Evolutionary conservation across 2,329 filamentous ascomycete species (phyloP).

Genomic region (Huntiella decipiens): DNA sequence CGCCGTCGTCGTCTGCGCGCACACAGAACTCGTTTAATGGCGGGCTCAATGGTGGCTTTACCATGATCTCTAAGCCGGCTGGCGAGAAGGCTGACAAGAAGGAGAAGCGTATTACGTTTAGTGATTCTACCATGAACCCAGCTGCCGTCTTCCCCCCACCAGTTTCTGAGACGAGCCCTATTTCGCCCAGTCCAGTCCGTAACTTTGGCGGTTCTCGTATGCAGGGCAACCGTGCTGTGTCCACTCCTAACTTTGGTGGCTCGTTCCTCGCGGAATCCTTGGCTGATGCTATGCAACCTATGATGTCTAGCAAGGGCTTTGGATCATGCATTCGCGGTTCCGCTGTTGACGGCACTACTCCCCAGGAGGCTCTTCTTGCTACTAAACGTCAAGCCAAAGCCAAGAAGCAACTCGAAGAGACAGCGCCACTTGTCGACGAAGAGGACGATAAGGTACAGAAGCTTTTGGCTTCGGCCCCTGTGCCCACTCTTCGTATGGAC

Average conservation of each 20-base stretch:
- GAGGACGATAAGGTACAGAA: slow-evolving; percentile 50
- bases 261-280: slow-evolving; percentile 22
- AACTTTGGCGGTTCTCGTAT: slow-evolving; percentile 32
- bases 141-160: slow-evolving; percentile 22
- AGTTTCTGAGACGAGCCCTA: slow-evolving; percentile 35
- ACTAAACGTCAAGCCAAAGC: slow-evolving; percentile 34
- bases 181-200: slow-evolving; percentile 55
- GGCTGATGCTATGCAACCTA: slow-evolving; percentile 29
- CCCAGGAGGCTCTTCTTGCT: slow-evolving; percentile 28
- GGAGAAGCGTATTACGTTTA: slow-evolving; percentile 1
- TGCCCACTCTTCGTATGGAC: slow-evolving; percentile 43
- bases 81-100: slow-evolving; percentile 1
- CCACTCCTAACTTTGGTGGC: slow-evolving; percentile 26
- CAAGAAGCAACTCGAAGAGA: slow-evolving; percentile 37
- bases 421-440: slow-evolving; percentile 40
- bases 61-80: slow-evolving; percentile 20
- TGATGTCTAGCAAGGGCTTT: slow-evolving; percentile 1
- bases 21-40: slow-evolving; percentile 35
- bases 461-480: slow-evolving; percentile 39
- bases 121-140: slow-evolving; percentile 2
- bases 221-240: slow-evolving; percentile 36
- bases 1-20: slow-evolving; percentile 32
- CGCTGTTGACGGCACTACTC: slow-evolving; percentile 18
- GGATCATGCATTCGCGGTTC: slow-evolving; percentile 11
- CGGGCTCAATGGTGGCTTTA: slow-evolving; percentile 27